Evolutionary conservation across 2,329 filamentous ascomycete species (phyloP).

Genomic region (Clathrospora elynae): DNA sequence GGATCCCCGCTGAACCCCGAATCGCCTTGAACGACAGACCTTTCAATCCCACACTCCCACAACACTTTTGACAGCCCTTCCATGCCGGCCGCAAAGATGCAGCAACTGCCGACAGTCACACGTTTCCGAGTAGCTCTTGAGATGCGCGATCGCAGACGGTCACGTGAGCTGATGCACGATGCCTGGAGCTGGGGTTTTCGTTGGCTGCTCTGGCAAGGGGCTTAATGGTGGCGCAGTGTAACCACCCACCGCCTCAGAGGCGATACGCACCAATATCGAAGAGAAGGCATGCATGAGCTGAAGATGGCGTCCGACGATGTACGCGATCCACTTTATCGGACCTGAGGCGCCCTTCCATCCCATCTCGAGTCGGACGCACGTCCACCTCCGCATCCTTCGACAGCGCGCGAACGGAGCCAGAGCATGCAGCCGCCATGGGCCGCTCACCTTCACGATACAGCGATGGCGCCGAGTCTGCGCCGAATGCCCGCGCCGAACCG

Average conservation of each 20-base stretch:
- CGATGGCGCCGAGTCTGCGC: slow-evolving; percentile 40
- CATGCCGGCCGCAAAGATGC: slow-evolving; percentile 2
- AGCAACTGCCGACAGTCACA: not conserved
- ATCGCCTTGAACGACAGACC: slow-evolving; percentile 3
- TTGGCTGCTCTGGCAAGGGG: slow-evolving; percentile 21
- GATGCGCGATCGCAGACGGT: slow-evolving; percentile 13
- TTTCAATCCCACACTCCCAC: not conserved
- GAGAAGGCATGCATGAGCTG: not conserved
- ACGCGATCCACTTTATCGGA: slow-evolving; percentile 13
- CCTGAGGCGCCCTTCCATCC: slow-evolving; percentile 13
- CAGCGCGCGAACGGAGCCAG: slow-evolving; percentile 10
- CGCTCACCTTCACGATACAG: slow-evolving; percentile 45
- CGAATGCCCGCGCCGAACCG: slow-evolving; percentile 39
- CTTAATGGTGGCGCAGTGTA: slow-evolving; percentile 21
- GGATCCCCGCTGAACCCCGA: slow-evolving; percentile 18
- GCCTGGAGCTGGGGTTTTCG: slow-evolving; percentile 16
- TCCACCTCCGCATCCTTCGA: slow-evolving; percentile 2
- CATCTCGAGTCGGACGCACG: slow-evolving; percentile 11
- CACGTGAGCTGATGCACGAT: slow-evolving; percentile 39
- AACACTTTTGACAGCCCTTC: too few relatives aligned
- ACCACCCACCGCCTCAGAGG: slow-evolving; percentile 16
- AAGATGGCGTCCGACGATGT: slow-evolving; percentile 13
- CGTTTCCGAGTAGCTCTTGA: not conserved
- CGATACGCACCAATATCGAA: slow-evolving; percentile 6
- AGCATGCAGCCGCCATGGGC: slow-evolving; percentile 33